Evolutionary conservation across 73 alveolate genomes (phyloP), one percentile per base, ranked within the genome.

Genomic region (Durusdinium trenchii): DNA sequence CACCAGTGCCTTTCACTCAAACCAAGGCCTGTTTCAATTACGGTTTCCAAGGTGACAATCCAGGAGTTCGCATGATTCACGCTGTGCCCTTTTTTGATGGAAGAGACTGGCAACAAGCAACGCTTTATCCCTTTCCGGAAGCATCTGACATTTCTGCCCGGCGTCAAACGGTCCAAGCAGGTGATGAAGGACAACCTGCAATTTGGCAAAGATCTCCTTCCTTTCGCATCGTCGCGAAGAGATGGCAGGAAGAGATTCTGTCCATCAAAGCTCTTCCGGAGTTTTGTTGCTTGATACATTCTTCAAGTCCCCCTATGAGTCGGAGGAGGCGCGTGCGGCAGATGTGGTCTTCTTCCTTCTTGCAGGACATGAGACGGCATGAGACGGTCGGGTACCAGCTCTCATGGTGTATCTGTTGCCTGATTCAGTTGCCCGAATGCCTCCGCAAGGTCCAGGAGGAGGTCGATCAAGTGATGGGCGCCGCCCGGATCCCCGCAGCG

Each of bases 321-420:
- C 86, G 38, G 86, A 76, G 38, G 86, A 76, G 40, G 28, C 42
- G 40, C 86, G 86, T 76, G 86, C 86, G 1, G 86, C 86, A 76
- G 86, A 76, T 45, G 61, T 76, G 42, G 52, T 38, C n/a, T 12
- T 42, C 5, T 76, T 76, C 86, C 60, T 76, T 6, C 61, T 45
- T 40, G 86, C 86, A 5, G 86, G 86, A 20, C 86, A 76, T 42
- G 84, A 71, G 38, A 71, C 86, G 4, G 61, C 86, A 76, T 42
- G 84, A 71, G 38, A 71, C 86, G 4, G 61, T 6, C 16, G 86
- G 86, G 18, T 76, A 42, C 86, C 86, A 76, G 86, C 30, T 76
- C 20, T 16, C 86, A 42, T 76, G 42, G 42, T 76, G 86, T 42
- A 45, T 76, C 38, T 45, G 45, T 42, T 3, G 40, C n/a, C 45